A percentile compares a stretch with the other conserved stretches of the same genome.
These are phyloP conservation scores for Haplosporangium sp. DNA, from an alignment of 371 early-diverging fungal genomes.

Conservation along the genomic window DNA sequence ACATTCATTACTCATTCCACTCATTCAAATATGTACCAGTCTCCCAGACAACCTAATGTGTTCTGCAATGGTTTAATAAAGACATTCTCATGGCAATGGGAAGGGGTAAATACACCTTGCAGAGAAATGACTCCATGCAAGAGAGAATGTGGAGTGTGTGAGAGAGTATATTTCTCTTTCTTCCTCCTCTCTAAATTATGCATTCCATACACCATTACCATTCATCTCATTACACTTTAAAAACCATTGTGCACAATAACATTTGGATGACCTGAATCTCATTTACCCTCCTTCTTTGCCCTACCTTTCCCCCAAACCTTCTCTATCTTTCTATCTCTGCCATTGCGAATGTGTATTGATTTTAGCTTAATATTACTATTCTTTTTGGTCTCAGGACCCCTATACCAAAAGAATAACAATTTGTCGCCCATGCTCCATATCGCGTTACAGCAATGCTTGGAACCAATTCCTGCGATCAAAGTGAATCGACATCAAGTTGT, in stretches of 20 bases:
- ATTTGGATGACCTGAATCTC: neutral
- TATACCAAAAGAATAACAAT: conserved; percentile 27
- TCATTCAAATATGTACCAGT: neutral
- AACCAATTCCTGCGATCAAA: conserved; percentile 38
- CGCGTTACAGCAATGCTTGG: conserved; percentile 35
- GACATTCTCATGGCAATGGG: neutral
- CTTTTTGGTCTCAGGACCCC: conserved; percentile 1
- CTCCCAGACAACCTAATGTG: neutral
- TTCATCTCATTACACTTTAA: neutral
- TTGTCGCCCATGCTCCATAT: conserved; percentile 36
- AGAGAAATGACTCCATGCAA: neutral
- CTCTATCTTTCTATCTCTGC: neutral
- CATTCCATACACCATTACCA: neutral
- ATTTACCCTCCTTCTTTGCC: neutral
- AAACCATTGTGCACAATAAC: neutral
- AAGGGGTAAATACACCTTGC: neutral
- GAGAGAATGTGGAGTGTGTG: neutral
- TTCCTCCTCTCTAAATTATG: neutral
- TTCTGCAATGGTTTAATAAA: neutral
- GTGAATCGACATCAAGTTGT: conserved; percentile 43
- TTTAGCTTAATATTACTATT: neutral
- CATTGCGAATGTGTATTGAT: too few species aligned
- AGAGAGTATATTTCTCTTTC: neutral
- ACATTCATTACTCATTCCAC: neutral
- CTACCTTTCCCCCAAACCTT: neutral